Percentiles rank a stretch among this genome's conserved stretches.
Conservation (phyloP, 2,329 filamentous ascomycete genomes). For the Cladobotryum protrusum region DNA sequence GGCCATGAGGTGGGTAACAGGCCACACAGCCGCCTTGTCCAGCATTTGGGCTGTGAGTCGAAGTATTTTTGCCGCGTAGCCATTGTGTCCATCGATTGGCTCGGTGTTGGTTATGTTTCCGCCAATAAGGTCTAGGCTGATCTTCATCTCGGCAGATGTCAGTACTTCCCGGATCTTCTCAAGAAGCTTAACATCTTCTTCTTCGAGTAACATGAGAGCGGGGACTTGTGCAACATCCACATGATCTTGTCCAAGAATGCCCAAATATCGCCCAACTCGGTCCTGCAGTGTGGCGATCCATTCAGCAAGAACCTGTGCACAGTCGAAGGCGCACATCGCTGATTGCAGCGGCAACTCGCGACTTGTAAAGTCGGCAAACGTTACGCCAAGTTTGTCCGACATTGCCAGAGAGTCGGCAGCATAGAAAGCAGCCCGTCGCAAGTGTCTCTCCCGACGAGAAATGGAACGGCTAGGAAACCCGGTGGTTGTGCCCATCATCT, state of each 20-base stretch:
- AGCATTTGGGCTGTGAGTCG: slow-evolving; percentile 81
- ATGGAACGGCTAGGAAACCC: slow-evolving; percentile 36
- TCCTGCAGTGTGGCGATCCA: slow-evolving; percentile 93
- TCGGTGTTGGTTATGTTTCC: slow-evolving; percentile 48
- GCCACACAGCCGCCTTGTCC: slow-evolving; percentile 87
- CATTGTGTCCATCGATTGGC: slow-evolving; percentile 54
- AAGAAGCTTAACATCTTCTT: slow-evolving; percentile 82
- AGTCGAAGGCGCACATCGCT: slow-evolving; percentile 89
- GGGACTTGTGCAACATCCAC: slow-evolving; percentile 76
- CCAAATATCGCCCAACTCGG: slow-evolving; percentile 82
- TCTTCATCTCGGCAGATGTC: slow-evolving; percentile 69
- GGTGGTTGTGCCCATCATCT: slow-evolving; percentile 23
- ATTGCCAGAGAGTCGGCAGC: slow-evolving; percentile 87
- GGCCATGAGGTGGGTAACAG: slow-evolving; percentile 53
- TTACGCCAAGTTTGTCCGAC: slow-evolving; percentile 78
- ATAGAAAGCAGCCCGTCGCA: slow-evolving; percentile 92
- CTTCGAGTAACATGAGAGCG: slow-evolving; percentile 82
- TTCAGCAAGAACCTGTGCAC: slow-evolving; percentile 86
- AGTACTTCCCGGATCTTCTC: slow-evolving; percentile 77
- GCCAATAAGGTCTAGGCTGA: slow-evolving; percentile 49
- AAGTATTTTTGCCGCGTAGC: slow-evolving; percentile 79
- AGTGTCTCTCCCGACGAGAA: slow-evolving; percentile 74
- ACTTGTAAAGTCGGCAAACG: slow-evolving; percentile 76
- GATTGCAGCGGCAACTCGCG: slow-evolving; percentile 84
- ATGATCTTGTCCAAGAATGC: slow-evolving; percentile 76